phyloP scores from a whole-genome alignment of 2,329 filamentous ascomycete species.

The Neopestalotiopsis rosae region DNA sequence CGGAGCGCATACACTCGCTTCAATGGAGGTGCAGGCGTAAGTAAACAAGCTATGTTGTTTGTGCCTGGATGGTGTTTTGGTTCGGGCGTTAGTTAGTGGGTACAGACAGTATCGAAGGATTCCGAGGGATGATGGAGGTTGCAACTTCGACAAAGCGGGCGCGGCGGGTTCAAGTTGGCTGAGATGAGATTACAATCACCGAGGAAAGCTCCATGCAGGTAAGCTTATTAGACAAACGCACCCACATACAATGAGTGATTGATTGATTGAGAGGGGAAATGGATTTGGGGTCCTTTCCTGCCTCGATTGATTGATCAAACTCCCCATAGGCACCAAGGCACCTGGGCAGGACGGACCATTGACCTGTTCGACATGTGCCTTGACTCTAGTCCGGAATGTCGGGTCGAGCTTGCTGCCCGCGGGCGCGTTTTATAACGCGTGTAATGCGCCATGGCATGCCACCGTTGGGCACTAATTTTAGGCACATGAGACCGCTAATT shows the following conservation, averaged over 20 bases:
- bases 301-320: no score
- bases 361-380: neutral
- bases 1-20: neutral
- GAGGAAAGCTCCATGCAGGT: conserved; percentile 11
- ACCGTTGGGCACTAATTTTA: neutral
- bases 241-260: neutral
- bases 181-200: conserved; percentile 13
- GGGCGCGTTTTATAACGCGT: conserved; percentile 4
- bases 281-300: no score
- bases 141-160: neutral
- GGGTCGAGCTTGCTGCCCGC: conserved; percentile 7
- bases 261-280: neutral
- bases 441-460: neutral
- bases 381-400: conserved; percentile 9
- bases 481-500: conserved; percentile 1
- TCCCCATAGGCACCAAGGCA: no score
- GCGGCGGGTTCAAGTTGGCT: neutral
- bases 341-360: neutral
- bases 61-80: neutral
- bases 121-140: neutral
- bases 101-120: neutral
- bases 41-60: neutral
- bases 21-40: neutral
- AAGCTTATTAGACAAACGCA: neutral
- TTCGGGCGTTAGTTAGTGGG: neutral